These are phyloP conservation scores for Lasiosphaeria hispida DNA, from an alignment of 495 filamentous ascomycete species.

Conservation along the genomic window DNA sequence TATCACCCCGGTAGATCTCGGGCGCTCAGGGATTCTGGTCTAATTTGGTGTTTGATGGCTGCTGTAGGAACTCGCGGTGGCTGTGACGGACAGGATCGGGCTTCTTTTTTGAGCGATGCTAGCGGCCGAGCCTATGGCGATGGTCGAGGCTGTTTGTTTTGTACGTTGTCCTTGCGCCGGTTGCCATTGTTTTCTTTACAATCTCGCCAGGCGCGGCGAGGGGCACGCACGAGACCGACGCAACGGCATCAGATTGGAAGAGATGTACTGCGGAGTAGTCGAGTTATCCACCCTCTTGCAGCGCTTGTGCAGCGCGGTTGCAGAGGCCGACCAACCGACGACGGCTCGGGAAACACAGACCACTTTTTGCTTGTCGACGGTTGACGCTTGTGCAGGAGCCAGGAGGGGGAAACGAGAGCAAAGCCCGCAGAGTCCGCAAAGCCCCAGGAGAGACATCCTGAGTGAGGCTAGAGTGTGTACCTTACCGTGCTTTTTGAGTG, in stretches of 20 bases:
- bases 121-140: no score
- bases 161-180: neutral
- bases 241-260: constrained; percentile 15
- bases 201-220: constrained; percentile 9
- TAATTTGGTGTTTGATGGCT: neutral
- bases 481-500: no score
- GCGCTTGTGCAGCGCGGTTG: neutral
- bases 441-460: no score
- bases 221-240: neutral
- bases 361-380: neutral
- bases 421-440: no score
- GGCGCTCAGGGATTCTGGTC: no score
- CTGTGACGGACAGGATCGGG: no score
- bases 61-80: no score
- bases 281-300: constrained; percentile 9
- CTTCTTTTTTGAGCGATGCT: no score
- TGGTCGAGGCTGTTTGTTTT: neutral
- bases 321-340: constrained; percentile 10
- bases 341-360: constrained; percentile 5
- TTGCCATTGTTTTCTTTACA: constrained; percentile 8
- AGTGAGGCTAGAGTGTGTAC: no score
- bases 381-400: no score
- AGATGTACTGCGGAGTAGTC: neutral
- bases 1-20: neutral
- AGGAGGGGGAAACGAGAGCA: no score